Evolutionary conservation across 176 grass and related monocot species (phyloP), one percentile per base, ranked within the genome.

Genomic region (Oryza meyeriana): DNA sequence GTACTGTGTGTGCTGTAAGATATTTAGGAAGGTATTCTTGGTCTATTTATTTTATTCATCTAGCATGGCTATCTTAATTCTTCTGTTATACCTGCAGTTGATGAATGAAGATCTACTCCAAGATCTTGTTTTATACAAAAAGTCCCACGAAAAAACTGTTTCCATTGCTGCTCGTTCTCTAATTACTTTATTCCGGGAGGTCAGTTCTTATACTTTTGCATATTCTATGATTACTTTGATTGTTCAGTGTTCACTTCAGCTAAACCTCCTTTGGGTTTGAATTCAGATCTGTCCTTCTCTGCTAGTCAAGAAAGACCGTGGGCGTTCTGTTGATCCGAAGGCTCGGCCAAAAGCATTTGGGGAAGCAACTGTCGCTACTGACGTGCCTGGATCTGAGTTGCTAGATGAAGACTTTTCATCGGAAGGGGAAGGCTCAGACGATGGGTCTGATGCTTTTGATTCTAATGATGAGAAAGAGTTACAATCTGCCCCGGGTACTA

Each of bases 31-130:
- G 62, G 25, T 89, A 64, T 7, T 34, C 20, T 65, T 64, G 30
- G 8, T 65, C 39, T 66, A 1, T 47, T 44, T 81, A 36, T 29
- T 75, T 28, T 1, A 32, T 26, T 39, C 48, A 16, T 64, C 41
- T 90, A 42, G 17, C 24, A 76, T 17, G 7, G 20, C 65, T 47
- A 17, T 33, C 8, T 80, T n/a, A 63, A 52, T 31, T 72, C 24
- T 81, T 85, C 4, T 0, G 12, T 20, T 12, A 68, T 81, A 74
- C 44, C 27, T 90, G 57, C 68, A 98, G 95, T 71, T 95, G 76
- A 98, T 98, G 95, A 95, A 95, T 70, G 95, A 95, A 83, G 95
- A 95, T 93, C 85, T 98, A 40, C 91, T 98, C 34, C 95, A 89
- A 84, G 95, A 98, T 61, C 87, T 98, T n/a, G 95, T 93, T 87